These are phyloP conservation scores for Solanum hybrid DNA, from an alignment of 305 asterid genomes.

Conservation along the genomic window DNA sequence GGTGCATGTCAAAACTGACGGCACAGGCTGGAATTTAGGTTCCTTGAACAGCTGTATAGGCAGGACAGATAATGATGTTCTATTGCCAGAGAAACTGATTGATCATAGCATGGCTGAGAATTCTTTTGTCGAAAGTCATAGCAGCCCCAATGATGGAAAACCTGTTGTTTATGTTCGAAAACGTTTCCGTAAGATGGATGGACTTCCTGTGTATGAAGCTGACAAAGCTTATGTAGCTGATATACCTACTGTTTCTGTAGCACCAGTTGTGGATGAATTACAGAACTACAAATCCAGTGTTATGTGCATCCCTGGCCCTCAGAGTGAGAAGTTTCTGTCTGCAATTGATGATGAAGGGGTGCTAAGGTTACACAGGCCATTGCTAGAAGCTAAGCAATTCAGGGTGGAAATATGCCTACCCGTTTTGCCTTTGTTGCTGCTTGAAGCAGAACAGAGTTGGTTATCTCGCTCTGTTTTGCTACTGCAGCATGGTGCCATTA, in stretches of 20 bases:
- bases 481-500: slow-evolving; percentile 56
- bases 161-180: slow-evolving; percentile 66
- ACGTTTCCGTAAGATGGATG: slow-evolving; percentile 34
- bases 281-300: slow-evolving; percentile 15
- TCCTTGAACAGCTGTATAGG: slow-evolving; percentile 24
- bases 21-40: slow-evolving; percentile 24
- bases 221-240: slow-evolving; percentile 28
- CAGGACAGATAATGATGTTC: slow-evolving; percentile 25
- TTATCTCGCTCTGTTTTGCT: slow-evolving; percentile 40
- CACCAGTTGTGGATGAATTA: slow-evolving; percentile 14
- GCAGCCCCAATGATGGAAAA: slow-evolving; percentile 27
- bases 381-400: slow-evolving; percentile 33
- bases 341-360: slow-evolving; percentile 34
- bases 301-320: slow-evolving; percentile 12
- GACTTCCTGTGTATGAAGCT: slow-evolving; percentile 25
- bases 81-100: slow-evolving; percentile 25
- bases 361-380: slow-evolving; percentile 24
- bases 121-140: slow-evolving; percentile 28
- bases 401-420: slow-evolving; percentile 40
- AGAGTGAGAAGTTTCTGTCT: slow-evolving; percentile 28
- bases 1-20: slow-evolving; percentile 30
- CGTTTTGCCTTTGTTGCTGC: slow-evolving; percentile 23
- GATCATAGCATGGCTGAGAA: slow-evolving; percentile 25
- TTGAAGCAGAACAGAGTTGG: slow-evolving; percentile 27
- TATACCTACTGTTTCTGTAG: slow-evolving; percentile 14